Evolutionary conservation across 192 early-diverging fungal species (phyloP), one percentile per base, ranked within the genome.

Genomic region (Neocallimastix lanati): DNA sequence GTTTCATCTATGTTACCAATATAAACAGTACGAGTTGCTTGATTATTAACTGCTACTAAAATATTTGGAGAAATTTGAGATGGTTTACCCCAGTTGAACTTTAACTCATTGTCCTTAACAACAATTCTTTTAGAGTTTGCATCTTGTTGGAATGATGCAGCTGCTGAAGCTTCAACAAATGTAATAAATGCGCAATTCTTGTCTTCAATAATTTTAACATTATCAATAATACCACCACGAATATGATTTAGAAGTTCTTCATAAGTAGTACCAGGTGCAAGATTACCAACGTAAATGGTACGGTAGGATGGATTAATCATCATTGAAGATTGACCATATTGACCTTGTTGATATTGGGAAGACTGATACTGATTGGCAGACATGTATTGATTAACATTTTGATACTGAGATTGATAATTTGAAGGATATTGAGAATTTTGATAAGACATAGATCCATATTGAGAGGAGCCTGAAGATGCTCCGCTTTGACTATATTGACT

Each of bases 131-230:
- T 83, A 12, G 83, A 77, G 27, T 84, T 83, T 29, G 85, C 86
- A 18, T 91, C 89, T 14, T 85, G 82, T 80, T 89, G 88, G 82
- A 94, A 92, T 28, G 86, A 80, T 13, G 82, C 81, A 13, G 95
- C 95, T 6, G 88, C 83, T 11, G 83, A 29, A 11, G 91, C 83
- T 38, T 94, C 91, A 37, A 95, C 78, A 82, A 96, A 96, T 14
- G 94, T 87, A 38, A 95, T 82, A 82, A 96, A 96, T 28, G 91
- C 88, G 77, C 94, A 94, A 79, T 88, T 92, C 79, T 94, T 94
- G 38, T 94, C 92, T 12, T 89, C 86, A 16, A 95, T 79, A 33
- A 93, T 86, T 77, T 92, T 91, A 58, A 92, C 85, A 33, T 84
- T 82, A 81, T 95, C 93, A 28, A 96, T 82, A 12, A 87, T 81